Evolutionary conservation across 495 filamentous ascomycete genomes (phyloP).

Genomic region (Neurospora cerealis): DNA sequence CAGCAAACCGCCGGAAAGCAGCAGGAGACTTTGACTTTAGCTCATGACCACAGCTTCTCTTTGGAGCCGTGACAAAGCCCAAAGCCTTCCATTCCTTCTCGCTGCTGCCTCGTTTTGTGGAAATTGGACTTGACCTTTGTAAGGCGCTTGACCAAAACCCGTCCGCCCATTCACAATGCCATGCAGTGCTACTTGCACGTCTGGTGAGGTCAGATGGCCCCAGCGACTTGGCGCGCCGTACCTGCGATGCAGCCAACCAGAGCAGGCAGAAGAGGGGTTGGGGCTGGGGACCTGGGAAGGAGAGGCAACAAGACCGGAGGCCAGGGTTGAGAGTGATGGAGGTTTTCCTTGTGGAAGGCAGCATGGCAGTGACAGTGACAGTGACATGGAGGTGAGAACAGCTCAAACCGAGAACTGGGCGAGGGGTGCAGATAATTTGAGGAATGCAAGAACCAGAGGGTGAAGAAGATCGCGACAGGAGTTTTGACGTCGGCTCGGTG

Average conservation of each 20-base stretch:
- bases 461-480: not conserved
- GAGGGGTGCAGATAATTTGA: not conserved
- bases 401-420: not conserved
- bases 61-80: not conserved
- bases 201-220: conserved; percentile 30
- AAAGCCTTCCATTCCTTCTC: not conserved
- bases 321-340: not conserved
- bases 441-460: not conserved
- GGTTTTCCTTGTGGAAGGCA: conserved; percentile 18
- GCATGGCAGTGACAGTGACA: not conserved
- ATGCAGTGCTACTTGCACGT: conserved; percentile 19
- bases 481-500: not conserved
- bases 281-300: conserved; percentile 4
- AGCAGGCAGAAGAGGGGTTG: conserved; percentile 21
- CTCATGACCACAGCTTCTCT: not conserved
- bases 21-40: not conserved
- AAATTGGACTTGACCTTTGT: not conserved
- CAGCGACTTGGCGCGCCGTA: conserved; percentile 20
- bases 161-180: conserved; percentile 2
- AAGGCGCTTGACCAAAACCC: not conserved
- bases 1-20: not conserved
- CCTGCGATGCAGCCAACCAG: conserved; percentile 22
- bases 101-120: not conserved
- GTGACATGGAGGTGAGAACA: conserved; percentile 1
- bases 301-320: conserved; percentile 16